A percentile compares a stretch with the other conserved stretches of the same genome.
phyloP scores from a whole-genome alignment of 495 filamentous ascomycete species.

The Tuber indicum region DNA sequence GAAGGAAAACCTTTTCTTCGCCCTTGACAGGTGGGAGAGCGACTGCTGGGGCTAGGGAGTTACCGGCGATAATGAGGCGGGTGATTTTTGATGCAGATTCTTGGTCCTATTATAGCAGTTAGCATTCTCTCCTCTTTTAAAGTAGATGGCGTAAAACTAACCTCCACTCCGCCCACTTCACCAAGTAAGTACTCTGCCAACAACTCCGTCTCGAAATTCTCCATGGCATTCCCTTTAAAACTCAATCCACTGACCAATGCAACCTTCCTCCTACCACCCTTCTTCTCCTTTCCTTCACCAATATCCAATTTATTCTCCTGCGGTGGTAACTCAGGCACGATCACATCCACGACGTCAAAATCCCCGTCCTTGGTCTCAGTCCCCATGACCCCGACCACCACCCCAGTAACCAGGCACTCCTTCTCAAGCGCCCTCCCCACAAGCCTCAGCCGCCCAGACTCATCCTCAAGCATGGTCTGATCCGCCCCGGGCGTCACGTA shows the following conservation, averaged over 20 bases:
- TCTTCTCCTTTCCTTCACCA: constrained; percentile 47
- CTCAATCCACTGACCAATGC: constrained; percentile 83
- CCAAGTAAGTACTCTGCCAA: constrained; percentile 83
- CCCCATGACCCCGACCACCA: constrained; percentile 82
- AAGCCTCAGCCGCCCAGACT: constrained; percentile 83
- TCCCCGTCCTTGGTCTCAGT: constrained; percentile 88
- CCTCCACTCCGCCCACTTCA: constrained; percentile 57
- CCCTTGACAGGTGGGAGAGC: constrained; percentile 35
- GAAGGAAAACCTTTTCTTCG: constrained; percentile 23
- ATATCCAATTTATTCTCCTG: constrained; percentile 49
- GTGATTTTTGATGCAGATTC: constrained; percentile 62
- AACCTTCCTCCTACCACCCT: constrained; percentile 55
- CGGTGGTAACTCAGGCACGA: constrained; percentile 73
- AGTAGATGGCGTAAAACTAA: constrained; percentile 14
- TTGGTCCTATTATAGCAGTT: constrained; percentile 43
- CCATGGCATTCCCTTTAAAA: constrained; percentile 65
- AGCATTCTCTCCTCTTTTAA: background rate
- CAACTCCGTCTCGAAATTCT: constrained; percentile 66
- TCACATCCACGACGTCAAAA: constrained; percentile 84
- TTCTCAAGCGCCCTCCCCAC: constrained; percentile 59
- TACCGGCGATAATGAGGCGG: constrained; percentile 83
- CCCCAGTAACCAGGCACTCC: constrained; percentile 77
- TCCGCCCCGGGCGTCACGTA: constrained; percentile 60
- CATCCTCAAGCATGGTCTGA: constrained; percentile 85
- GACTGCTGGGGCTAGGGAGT: constrained; percentile 64